Base-by-base conservation (phyloP, 495 filamentous ascomycete species). In the Penicillium daleae region DNA sequence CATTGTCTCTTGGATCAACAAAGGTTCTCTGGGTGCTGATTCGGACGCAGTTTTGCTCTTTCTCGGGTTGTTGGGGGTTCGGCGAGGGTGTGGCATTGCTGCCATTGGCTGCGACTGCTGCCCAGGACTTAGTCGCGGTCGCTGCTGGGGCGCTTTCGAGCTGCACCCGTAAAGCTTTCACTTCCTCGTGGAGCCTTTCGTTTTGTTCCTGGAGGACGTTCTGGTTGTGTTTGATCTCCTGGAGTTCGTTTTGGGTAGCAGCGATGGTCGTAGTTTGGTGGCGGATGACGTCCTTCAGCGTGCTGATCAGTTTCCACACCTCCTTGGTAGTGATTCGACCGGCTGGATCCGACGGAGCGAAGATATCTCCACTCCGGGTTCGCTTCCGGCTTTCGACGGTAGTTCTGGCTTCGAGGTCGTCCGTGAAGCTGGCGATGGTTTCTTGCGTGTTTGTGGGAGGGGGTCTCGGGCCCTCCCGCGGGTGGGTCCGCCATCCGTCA, bases 161-260 rank as follows among this genome's bases (percentile, higher is more conserved):
- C 24, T 46, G 39, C 10, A 39, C 21, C 22, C 39, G 59, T 12
- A 55, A 39, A 8, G 59, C 51, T 48, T 0, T 0, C 0, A 61
- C 22, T 42, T 55, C 59, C 3, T 49, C 37, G 4, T 61, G 10
- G 37, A 61, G 59, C 59, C 37, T 61, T 26, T 61, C 39, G n/a
- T 61, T 61, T 21, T 61, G 59, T 10, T 26, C 9, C 17, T 32
- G 51, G 29, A 61, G 59, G 22, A 32, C 15, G 21, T 61, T 56
- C 13, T 61, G 15, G 19, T 61, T 24, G 32, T 61, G 31, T 35
- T 61, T 61, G 7, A 55, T 51, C 40, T 61, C 50, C 17, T 31
- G 27, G 12, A 55, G 26, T 32, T 55, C 59, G 27, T n/a, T 17
- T 19, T 53, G 33, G 29, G 26, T 53, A 13, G 49, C n/a, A 17